phyloP scores from a whole-genome alignment of 306 rosid species.

The Senna siamea region DNA sequence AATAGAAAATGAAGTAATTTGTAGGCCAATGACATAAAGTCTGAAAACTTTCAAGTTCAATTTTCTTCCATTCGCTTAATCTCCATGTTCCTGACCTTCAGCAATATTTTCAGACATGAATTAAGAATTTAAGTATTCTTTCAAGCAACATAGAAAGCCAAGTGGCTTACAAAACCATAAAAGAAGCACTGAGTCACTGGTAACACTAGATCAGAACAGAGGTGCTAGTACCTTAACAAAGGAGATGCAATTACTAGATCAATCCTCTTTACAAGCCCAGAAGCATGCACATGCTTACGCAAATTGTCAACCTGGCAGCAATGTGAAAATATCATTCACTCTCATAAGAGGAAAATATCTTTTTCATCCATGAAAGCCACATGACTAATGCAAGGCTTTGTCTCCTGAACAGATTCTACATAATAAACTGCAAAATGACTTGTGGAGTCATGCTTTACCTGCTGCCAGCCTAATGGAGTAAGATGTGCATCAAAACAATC shows the following conservation, averaged over 20 bases:
- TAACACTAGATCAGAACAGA: neutral
- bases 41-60: neutral
- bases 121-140: conserved; percentile 1
- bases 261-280: conserved; percentile 42
- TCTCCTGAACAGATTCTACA: conserved; percentile 8
- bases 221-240: conserved; percentile 38
- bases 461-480: conserved; percentile 86
- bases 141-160: neutral
- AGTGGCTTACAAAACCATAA: neutral
- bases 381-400: conserved; percentile 17
- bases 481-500: conserved; percentile 82
- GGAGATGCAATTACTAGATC: conserved; percentile 56
- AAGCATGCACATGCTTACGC: conserved; percentile 48
- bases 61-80: neutral
- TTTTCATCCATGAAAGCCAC: conserved; percentile 14
- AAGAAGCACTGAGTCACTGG: neutral
- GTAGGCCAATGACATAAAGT: neutral
- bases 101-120: neutral
- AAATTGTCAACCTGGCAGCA: conserved; percentile 43
- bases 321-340: neutral
- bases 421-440: conserved; percentile 20
- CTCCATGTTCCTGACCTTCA: conserved; percentile 21
- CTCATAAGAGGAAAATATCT: conserved; percentile 13
- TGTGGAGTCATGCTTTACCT: conserved; percentile 51
- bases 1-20: neutral